Evolutionary conservation across 176 grass and related monocot species (phyloP).

Genomic region (Areca catechu): DNA sequence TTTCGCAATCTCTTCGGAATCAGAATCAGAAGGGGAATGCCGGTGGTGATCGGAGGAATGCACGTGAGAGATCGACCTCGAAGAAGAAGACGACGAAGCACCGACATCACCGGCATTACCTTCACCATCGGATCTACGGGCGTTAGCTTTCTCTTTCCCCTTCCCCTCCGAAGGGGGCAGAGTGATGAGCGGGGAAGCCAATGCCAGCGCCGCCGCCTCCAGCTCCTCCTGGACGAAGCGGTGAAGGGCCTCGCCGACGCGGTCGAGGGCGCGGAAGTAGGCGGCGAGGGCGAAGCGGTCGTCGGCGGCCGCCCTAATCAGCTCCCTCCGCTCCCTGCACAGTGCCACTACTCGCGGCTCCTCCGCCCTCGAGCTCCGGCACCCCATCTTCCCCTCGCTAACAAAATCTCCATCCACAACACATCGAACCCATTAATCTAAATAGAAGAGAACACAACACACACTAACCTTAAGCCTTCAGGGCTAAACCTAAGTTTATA

Average conservation of each 20-base stretch:
- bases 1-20: slow-evolving; percentile 24
- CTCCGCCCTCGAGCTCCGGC: slow-evolving; percentile 71
- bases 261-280: slow-evolving; percentile 71
- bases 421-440: too few species aligned
- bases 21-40: slow-evolving; percentile 1
- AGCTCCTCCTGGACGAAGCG: slow-evolving; percentile 59
- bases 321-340: slow-evolving; percentile 71
- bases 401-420: too few species aligned
- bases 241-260: slow-evolving; percentile 64
- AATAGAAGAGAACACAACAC: too few species aligned
- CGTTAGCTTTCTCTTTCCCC: slow-evolving; percentile 7
- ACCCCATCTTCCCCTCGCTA: slow-evolving; percentile 35
- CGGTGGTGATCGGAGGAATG: slow-evolving; percentile 6
- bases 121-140: background rate
- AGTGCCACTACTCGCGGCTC: slow-evolving; percentile 43
- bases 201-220: slow-evolving; percentile 11
- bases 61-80: slow-evolving; percentile 16
- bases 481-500: too few species aligned
- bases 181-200: slow-evolving; percentile 57
- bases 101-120: background rate
- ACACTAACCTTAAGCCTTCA: too few species aligned
- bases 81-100: slow-evolving; percentile 27
- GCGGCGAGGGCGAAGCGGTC: slow-evolving; percentile 46
- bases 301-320: slow-evolving; percentile 45
- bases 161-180: slow-evolving; percentile 47